phyloP scores from a whole-genome alignment of 139 green algal genomes.

The Ostreobium quekettii region DNA sequence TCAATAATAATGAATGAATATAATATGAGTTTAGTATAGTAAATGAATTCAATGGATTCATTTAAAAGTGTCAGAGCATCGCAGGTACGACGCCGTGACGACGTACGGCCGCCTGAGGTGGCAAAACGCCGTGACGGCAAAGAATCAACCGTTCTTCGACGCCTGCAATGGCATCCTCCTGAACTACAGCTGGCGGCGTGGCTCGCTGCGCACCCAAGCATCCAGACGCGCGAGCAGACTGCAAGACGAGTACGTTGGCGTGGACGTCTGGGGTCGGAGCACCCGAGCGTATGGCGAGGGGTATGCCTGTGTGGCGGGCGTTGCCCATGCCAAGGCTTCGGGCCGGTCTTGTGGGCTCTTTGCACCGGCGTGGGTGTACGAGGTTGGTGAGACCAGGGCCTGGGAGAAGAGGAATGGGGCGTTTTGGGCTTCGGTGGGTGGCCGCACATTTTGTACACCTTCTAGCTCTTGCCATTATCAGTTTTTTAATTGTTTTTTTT shows the following conservation, averaged over 20 bases:
- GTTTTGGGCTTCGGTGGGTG: too few species aligned
- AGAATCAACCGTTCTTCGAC: conserved; percentile 52
- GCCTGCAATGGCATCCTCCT: too few species aligned
- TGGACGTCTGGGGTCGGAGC: conserved; percentile 67
- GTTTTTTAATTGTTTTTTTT: too few species aligned
- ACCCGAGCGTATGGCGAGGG: conserved; percentile 59
- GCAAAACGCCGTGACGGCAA: conserved; percentile 63
- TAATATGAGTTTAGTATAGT: too few species aligned
- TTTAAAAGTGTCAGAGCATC: too few species aligned
- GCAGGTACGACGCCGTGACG: conserved; percentile 81
- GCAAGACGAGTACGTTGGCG: conserved; percentile 65
- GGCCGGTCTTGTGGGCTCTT: conserved; percentile 46
- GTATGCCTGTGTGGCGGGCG: conserved; percentile 25
- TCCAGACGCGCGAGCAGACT: conserved; percentile 12
- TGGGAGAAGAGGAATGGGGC: too few species aligned
- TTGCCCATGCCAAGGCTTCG: conserved; percentile 19
- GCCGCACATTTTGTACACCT: too few species aligned
- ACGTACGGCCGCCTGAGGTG: conserved; percentile 59
- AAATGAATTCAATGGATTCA: too few species aligned
- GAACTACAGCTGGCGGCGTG: too few species aligned
- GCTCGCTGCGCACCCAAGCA: conserved; percentile 1
- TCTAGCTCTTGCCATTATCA: too few species aligned
- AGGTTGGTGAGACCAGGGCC: too few species aligned
- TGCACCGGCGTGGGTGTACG: conserved; percentile 50
- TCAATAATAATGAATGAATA: too few species aligned